phyloP scores from a whole-genome alignment of 345 rosid genomes.

The Hypericum androsaemum region DNA sequence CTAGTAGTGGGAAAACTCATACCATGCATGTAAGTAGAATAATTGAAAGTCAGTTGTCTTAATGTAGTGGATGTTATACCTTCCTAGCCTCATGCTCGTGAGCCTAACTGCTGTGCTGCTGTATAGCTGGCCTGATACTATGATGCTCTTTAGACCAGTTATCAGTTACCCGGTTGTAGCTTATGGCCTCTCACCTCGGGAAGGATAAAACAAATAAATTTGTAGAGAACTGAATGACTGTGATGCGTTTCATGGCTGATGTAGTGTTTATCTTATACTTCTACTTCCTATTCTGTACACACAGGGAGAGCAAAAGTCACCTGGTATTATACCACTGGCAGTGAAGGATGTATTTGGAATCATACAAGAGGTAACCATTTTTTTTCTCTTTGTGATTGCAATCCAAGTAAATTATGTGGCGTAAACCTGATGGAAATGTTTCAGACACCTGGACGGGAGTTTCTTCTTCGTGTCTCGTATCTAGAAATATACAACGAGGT shows the following conservation, averaged over 20 bases:
- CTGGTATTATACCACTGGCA: slow-evolving; percentile 85
- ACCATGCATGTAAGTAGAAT: slow-evolving; percentile 84
- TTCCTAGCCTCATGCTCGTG: neutral
- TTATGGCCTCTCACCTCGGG: too few relatives aligned
- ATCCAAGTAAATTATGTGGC: neutral
- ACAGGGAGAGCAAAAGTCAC: slow-evolving; percentile 97
- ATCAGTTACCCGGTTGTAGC: too few relatives aligned
- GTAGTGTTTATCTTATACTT: neutral
- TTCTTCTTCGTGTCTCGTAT: slow-evolving; percentile 96
- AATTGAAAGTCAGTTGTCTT: slow-evolving; percentile 8
- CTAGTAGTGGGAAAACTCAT: slow-evolving; percentile 94
- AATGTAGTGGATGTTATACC: too few relatives aligned
- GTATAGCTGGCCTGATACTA: neutral
- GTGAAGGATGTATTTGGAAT: slow-evolving; percentile 91
- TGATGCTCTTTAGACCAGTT: too few relatives aligned
- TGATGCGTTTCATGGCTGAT: too few relatives aligned
- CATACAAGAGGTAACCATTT: slow-evolving; percentile 71
- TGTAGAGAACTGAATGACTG: too few relatives aligned
- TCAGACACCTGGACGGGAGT: slow-evolving; percentile 86
- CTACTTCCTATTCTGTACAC: slow-evolving; percentile 9
- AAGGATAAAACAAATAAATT: too few relatives aligned
- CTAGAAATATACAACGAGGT: slow-evolving; percentile 97
- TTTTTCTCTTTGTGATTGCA: slow-evolving; percentile 2
- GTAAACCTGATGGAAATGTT: slow-evolving; percentile 17
- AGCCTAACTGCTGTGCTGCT: neutral